These are phyloP conservation scores for Botrytis hyacinthi DNA, from an alignment of 2,329 filamentous ascomycete species.

Conservation along the genomic window DNA sequence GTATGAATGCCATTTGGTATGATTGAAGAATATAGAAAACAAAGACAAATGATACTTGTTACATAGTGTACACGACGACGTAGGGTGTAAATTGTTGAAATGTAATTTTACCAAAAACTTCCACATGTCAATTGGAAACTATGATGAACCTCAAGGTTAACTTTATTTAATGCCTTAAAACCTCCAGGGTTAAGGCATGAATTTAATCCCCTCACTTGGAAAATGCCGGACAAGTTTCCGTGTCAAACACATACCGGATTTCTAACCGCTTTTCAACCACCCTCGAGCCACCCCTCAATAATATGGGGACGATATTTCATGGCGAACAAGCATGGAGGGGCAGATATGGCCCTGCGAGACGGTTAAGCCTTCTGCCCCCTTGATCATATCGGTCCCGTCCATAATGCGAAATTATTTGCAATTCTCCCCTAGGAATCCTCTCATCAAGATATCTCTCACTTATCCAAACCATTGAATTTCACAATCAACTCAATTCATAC, in stretches of 20 bases:
- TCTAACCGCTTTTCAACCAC: constrained; percentile 1
- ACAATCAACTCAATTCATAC: neutral
- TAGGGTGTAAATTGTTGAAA: neutral
- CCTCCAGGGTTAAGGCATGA: neutral
- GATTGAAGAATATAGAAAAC: constrained; percentile 49
- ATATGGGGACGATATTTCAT: constrained; percentile 1
- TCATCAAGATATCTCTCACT: neutral
- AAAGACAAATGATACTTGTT: neutral
- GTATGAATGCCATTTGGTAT: constrained; percentile 97
- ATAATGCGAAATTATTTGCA: neutral
- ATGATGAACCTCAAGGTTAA: neutral
- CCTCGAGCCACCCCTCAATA: neutral
- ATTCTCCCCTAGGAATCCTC: neutral
- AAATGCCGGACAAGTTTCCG: constrained; percentile 13
- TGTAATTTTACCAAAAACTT: neutral
- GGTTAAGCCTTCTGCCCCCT: constrained; percentile 21
- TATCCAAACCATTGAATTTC: neutral
- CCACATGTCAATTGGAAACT: neutral
- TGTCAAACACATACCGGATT: neutral
- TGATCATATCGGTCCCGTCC: neutral
- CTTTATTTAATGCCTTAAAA: neutral
- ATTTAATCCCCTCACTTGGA: neutral
- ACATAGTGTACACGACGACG: neutral
- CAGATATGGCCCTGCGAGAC: neutral
- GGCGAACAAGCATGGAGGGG: constrained; percentile 17